Evolutionary conservation across 2,329 filamentous ascomycete species (phyloP), one percentile per base, ranked within the genome.

Genomic region (Dactylellina sp.): DNA sequence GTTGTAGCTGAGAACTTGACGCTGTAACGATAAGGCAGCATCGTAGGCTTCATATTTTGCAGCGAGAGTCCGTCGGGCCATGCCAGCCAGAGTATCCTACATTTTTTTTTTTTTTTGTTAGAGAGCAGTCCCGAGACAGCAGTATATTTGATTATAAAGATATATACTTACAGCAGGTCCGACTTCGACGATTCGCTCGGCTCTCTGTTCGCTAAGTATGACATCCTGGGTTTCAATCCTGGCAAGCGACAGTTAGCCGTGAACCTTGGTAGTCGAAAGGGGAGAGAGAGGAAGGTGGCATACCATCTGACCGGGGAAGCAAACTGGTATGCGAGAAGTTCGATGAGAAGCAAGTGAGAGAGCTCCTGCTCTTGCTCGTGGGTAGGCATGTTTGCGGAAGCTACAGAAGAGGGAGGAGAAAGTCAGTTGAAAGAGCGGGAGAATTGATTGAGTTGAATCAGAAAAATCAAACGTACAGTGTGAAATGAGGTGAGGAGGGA

Each of bases 311-410:
- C 95, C 56, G 95, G 95, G 62, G 94, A 98, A 79, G 95, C 95
- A 83, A 99, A 99, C 82, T 99, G 95, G 84, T 98, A 99, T 85
- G 95, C 95, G 79, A 99, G 89, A 77, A 99, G 91, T 89, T 99
- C 95, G 78, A 99, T 92, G 81, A 99, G 91, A 83, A 99, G 88
- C 78, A 94, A 98, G 84, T 99, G 77, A 55, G 95, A 91, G 83
- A 99, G 91, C 86, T 99, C 95, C 84, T 99, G 95, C 89, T 99
- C 94, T 83, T 98, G 87, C 88, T 99, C 95, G 83, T 95, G 95
- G 86, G 70, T 74, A 12, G 70, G 70, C 70, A 74, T 70, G 11
- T 14, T 52, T 50, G 37, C 92, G 92, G 94, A 98, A 16, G 63
- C 62, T 61, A 76, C 71, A 47, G 79, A 71, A 72, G 28, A 32